A percentile compares a stretch with the other conserved stretches of the same genome.
Conservation (phyloP, 495 filamentous ascomycete genomes). For the Penicillium bialowiezense region DNA sequence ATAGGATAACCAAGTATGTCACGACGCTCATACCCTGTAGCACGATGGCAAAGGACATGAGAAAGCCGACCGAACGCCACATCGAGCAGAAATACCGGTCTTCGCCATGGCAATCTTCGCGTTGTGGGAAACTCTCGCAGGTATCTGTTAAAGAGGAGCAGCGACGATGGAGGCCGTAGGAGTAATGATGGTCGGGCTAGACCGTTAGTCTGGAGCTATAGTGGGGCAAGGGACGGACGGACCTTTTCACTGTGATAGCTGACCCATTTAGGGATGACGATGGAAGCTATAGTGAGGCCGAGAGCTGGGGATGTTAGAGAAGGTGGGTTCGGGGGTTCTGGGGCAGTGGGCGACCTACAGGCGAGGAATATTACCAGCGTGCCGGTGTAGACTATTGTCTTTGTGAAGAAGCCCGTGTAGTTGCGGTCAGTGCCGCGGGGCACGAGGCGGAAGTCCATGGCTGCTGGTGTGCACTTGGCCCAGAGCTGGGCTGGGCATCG, state of each 20-base stretch:
- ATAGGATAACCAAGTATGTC: slow-evolving; percentile 68
- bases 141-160: slow-evolving; percentile 65
- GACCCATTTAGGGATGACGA: slow-evolving; percentile 77
- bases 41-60: slow-evolving; percentile 78
- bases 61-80: slow-evolving; percentile 84
- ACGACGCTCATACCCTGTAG: slow-evolving; percentile 73
- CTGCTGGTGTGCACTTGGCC: slow-evolving; percentile 4
- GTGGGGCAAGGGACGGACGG: slow-evolving; percentile 2
- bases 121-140: slow-evolving; percentile 58
- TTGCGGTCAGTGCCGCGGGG: slow-evolving; percentile 43
- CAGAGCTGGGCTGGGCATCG: neutral
- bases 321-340: neutral
- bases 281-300: slow-evolving; percentile 70
- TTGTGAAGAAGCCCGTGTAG: slow-evolving; percentile 47
- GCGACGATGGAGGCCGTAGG: slow-evolving; percentile 74
- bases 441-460: slow-evolving; percentile 45
- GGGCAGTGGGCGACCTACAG: slow-evolving; percentile 42
- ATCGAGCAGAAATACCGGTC: slow-evolving; percentile 83
- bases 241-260: slow-evolving; percentile 65
- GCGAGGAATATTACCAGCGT: slow-evolving; percentile 58
- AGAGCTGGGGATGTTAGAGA: slow-evolving; percentile 54
- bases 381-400: slow-evolving; percentile 55
- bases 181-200: slow-evolving; percentile 53
- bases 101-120: slow-evolving; percentile 64
- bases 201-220: neutral